Conservation (phyloP, 108 stramenopile genomes). For the Skeletonema potamos region DNA sequence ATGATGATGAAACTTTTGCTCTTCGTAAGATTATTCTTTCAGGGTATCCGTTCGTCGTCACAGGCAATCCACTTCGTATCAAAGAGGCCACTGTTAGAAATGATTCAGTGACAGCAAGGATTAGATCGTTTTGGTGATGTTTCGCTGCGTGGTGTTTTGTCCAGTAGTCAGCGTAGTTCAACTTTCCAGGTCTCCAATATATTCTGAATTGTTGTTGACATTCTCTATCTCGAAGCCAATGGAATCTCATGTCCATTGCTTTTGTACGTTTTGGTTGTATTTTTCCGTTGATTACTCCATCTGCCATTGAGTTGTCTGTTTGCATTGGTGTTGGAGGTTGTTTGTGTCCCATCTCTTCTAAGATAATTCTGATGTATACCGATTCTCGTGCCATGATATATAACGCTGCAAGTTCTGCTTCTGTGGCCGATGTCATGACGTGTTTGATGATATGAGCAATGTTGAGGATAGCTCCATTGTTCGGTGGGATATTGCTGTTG, state of each 20-base stretch:
- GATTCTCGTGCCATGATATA: constrained; percentile 35
- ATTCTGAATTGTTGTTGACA: neutral
- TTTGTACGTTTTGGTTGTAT: constrained; percentile 44
- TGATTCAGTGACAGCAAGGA: too few species aligned
- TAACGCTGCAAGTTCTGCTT: constrained; percentile 32
- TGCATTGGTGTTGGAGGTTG: constrained; percentile 43
- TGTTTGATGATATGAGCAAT: constrained; percentile 15
- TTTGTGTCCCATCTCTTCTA: constrained; percentile 35
- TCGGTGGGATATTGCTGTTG: constrained; percentile 4
- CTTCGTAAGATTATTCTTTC: constrained; percentile 14
- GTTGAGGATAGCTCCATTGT: constrained; percentile 6
- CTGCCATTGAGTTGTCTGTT: constrained; percentile 42
- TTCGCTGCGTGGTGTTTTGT: neutral
- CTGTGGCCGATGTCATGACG: constrained; percentile 8
- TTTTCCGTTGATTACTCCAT: constrained; percentile 36
- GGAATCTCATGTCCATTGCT: constrained; percentile 42
- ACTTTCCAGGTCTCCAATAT: neutral
- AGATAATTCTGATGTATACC: neutral
- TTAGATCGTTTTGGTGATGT: neutral
- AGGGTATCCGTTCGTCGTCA: constrained; percentile 12
- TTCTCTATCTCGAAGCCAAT: constrained; percentile 15
- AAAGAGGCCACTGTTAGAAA: neutral
- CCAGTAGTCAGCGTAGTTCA: neutral
- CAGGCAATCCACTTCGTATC: constrained; percentile 6
- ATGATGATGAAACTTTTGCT: neutral